Evolutionary conservation across 495 filamentous ascomycete genomes (phyloP).

Genomic region (Amorphotheca resinae): DNA sequence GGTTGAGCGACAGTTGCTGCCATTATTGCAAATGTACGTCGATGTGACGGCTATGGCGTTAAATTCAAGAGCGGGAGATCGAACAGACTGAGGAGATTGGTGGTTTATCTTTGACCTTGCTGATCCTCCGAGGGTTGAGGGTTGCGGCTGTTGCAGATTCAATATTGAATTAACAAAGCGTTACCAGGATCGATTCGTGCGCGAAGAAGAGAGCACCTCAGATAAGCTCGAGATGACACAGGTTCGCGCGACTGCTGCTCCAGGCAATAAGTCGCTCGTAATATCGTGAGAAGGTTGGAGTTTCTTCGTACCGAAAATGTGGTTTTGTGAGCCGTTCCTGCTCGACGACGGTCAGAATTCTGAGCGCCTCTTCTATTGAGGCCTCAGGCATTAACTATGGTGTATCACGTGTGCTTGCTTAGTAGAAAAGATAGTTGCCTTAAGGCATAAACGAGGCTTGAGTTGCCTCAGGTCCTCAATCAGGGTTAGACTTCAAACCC

Average conservation of each 20-base stretch:
- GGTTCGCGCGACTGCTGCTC: slow-evolving; percentile 13
- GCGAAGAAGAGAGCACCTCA: not conserved
- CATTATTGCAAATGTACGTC: slow-evolving; percentile 16
- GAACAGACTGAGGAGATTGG: too few species aligned
- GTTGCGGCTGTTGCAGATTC: too few species aligned
- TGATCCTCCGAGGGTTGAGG: too few species aligned
- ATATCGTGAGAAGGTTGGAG: not conserved
- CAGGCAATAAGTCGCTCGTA: slow-evolving; percentile 16
- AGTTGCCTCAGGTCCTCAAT: too few species aligned
- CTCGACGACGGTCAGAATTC: slow-evolving; percentile 4
- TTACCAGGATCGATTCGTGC: not conserved
- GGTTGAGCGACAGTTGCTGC: slow-evolving; percentile 24
- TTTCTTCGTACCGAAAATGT: not conserved
- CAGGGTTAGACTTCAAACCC: too few species aligned
- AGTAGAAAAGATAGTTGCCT: too few species aligned
- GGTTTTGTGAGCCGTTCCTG: not conserved
- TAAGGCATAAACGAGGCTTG: too few species aligned
- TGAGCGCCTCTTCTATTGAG: not conserved
- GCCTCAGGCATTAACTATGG: too few species aligned
- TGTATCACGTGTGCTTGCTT: too few species aligned
- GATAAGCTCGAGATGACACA: not conserved
- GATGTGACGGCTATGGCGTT: slow-evolving; percentile 1
- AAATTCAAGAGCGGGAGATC: not conserved
- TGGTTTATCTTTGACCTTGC: too few species aligned
- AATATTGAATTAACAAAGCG: not conserved